Percentiles rank a stretch among this genome's conserved stretches.
Conservation (phyloP, 2,329 filamentous ascomycete species). For the Aspergillus unguis region DNA sequence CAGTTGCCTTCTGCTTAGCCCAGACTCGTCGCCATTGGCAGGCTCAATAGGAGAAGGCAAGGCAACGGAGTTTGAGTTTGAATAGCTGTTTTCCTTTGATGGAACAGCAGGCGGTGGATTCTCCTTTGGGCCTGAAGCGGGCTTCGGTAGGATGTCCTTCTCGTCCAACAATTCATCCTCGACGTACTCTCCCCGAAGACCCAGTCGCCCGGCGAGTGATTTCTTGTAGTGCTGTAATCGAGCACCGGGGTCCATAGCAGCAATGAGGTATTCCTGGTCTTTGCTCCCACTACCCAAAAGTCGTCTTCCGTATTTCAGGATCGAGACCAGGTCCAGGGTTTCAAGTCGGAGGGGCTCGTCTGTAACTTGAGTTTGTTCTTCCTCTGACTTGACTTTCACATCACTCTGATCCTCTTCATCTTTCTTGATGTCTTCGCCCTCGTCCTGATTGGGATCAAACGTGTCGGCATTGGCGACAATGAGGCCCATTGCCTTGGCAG, state of each 20-base stretch:
- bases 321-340: conserved; percentile 70
- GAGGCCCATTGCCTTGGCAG: conserved; percentile 89
- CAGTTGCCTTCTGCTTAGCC: conserved; percentile 85
- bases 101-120: conserved; percentile 49
- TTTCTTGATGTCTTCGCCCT: conserved; percentile 51
- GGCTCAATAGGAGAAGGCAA: conserved; percentile 49
- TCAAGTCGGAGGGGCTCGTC: conserved; percentile 66
- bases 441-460: conserved; percentile 83
- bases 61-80: conserved; percentile 39
- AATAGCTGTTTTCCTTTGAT: conserved; percentile 43
- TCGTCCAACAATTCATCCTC: conserved; percentile 77
- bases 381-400: conserved; percentile 40
- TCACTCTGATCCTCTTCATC: conserved; percentile 47
- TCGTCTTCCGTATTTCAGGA: conserved; percentile 79
- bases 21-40: conserved; percentile 60
- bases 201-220: conserved; percentile 75
- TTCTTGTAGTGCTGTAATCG: conserved; percentile 87
- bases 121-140: conserved; percentile 46
- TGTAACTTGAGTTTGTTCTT: conserved; percentile 33
- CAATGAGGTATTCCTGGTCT: conserved; percentile 79
- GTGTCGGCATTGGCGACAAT: conserved; percentile 84
- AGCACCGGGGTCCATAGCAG: conserved; percentile 74
- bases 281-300: conserved; percentile 77
- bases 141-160: conserved; percentile 53
- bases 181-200: conserved; percentile 76